phyloP scores from a whole-genome alignment of 2,329 filamentous ascomycete species.

The Trichoderma asperellum region DNA sequence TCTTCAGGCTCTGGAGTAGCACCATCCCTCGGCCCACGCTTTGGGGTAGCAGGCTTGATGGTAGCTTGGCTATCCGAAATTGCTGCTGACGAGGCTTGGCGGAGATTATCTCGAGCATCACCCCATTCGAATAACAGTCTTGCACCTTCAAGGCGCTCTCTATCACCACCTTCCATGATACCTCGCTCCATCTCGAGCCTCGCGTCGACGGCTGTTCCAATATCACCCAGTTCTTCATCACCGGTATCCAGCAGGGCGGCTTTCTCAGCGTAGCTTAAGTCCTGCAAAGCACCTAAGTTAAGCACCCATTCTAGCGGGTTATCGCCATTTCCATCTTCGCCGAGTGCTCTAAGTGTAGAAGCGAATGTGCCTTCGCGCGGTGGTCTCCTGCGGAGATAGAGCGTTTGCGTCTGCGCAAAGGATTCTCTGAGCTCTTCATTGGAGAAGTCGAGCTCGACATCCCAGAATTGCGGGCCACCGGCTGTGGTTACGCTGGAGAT shows the following conservation, averaged over 20 bases:
- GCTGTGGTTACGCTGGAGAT: slow-evolving; percentile 65
- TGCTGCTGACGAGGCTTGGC: slow-evolving; percentile 30
- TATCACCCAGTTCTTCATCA: slow-evolving; percentile 53
- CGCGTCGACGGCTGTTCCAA: slow-evolving; percentile 66
- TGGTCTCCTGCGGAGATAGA: slow-evolving; percentile 74
- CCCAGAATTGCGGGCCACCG: slow-evolving; percentile 73
- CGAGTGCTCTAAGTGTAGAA: slow-evolving; percentile 74
- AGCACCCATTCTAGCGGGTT: slow-evolving; percentile 76
- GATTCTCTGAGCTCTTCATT: slow-evolving; percentile 64
- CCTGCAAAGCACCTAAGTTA: slow-evolving; percentile 57
- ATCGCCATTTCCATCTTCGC: slow-evolving; percentile 44
- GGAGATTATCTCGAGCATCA: slow-evolving; percentile 48
- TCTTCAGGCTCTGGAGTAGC: slow-evolving; percentile 29
- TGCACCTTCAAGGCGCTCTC: slow-evolving; percentile 52
- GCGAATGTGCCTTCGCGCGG: slow-evolving; percentile 71
- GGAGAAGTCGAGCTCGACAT: slow-evolving; percentile 75
- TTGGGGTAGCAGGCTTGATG: slow-evolving; percentile 37
- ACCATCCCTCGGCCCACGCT: slow-evolving; percentile 27
- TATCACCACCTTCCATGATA: slow-evolving; percentile 48
- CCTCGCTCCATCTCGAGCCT: slow-evolving; percentile 66
- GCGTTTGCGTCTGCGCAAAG: slow-evolving; percentile 68
- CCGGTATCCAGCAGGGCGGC: slow-evolving; percentile 61
- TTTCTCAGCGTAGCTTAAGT: slow-evolving; percentile 68
- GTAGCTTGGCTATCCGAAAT: slow-evolving; percentile 44
- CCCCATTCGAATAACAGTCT: slow-evolving; percentile 62